Evolutionary conservation across 805 yeast species (phyloP).

Genomic region (Suhomyces faveliae): DNA sequence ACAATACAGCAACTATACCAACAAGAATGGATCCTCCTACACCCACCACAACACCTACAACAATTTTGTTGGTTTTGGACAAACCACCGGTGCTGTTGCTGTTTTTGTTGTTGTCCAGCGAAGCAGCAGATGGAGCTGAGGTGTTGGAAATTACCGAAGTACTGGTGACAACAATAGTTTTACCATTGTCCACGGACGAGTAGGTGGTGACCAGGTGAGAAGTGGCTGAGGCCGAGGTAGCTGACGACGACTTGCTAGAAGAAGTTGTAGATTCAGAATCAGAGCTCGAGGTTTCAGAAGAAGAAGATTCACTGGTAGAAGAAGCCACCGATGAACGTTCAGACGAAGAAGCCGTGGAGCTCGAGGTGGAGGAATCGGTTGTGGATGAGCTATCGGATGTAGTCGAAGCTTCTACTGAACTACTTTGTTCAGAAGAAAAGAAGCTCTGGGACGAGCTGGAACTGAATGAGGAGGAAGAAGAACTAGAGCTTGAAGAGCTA

Average conservation of each 20-base stretch:
- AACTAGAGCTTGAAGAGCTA: background rate
- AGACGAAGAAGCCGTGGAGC: background rate
- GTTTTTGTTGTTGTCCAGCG: slow-evolving; percentile 15
- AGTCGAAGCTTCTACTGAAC: slow-evolving; percentile 1
- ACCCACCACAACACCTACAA: slow-evolving; percentile 48
- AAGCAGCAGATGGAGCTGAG: slow-evolving; percentile 25
- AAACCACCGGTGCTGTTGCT: slow-evolving; percentile 30
- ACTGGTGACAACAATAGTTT: slow-evolving; percentile 38
- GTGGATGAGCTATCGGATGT: background rate
- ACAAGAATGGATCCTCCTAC: slow-evolving; percentile 43
- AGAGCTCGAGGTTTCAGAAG: background rate
- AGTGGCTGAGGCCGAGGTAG: slow-evolving; percentile 1
- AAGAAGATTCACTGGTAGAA: slow-evolving; percentile 1
- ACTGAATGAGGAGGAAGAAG: slow-evolving; percentile 1
- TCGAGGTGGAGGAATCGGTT: background rate
- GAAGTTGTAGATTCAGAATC: background rate
- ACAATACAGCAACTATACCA: slow-evolving; percentile 34
- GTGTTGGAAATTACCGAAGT: slow-evolving; percentile 29
- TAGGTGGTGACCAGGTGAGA: slow-evolving; percentile 23
- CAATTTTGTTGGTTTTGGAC: slow-evolving; percentile 41
- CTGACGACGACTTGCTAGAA: background rate
- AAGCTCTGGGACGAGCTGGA: background rate
- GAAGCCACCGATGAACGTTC: background rate
- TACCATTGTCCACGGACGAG: slow-evolving; percentile 35
- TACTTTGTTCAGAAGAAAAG: background rate